phyloP scores from a whole-genome alignment of 495 filamentous ascomycete genomes.

The Penicillium mononematosum region DNA sequence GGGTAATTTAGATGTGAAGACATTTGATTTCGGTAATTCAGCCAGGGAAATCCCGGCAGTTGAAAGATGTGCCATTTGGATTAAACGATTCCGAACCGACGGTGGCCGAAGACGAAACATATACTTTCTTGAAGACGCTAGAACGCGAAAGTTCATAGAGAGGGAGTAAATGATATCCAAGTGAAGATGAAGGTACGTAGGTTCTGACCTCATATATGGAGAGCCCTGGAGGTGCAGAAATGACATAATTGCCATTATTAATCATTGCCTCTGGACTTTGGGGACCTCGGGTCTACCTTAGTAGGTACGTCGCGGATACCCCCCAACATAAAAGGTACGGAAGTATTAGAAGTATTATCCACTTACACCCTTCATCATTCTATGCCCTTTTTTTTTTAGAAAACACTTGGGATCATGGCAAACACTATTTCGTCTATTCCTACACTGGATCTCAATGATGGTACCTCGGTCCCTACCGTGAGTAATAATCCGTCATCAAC shows the following conservation, averaged over 20 bases:
- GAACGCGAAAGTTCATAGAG: slow-evolving; percentile 16
- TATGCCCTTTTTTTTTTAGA: background rate
- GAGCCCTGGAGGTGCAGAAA: background rate
- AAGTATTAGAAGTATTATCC: background rate
- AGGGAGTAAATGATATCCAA: background rate
- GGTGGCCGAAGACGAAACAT: slow-evolving; percentile 25
- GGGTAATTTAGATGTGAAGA: slow-evolving; percentile 76
- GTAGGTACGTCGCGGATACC: too few species aligned
- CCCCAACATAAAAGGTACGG: too few species aligned
- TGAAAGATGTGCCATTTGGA: slow-evolving; percentile 55
- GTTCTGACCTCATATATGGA: background rate
- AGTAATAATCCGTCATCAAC: slow-evolving; percentile 18
- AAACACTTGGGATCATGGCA: slow-evolving; percentile 15
- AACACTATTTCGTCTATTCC: slow-evolving; percentile 37
- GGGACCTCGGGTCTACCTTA: too few species aligned
- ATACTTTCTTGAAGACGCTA: slow-evolving; percentile 13
- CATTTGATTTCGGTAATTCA: slow-evolving; percentile 81
- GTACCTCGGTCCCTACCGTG: slow-evolving; percentile 70
- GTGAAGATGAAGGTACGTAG: background rate
- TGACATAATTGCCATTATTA: slow-evolving; percentile 31
- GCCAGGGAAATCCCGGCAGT: slow-evolving; percentile 49
- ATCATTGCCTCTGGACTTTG: background rate
- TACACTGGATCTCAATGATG: slow-evolving; percentile 66
- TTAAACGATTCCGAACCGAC: slow-evolving; percentile 24
- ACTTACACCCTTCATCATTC: background rate